These are phyloP conservation scores for Yamadazyma dendronema DNA, from an alignment of 1,139 yeast species.

Conservation along the genomic window DNA sequence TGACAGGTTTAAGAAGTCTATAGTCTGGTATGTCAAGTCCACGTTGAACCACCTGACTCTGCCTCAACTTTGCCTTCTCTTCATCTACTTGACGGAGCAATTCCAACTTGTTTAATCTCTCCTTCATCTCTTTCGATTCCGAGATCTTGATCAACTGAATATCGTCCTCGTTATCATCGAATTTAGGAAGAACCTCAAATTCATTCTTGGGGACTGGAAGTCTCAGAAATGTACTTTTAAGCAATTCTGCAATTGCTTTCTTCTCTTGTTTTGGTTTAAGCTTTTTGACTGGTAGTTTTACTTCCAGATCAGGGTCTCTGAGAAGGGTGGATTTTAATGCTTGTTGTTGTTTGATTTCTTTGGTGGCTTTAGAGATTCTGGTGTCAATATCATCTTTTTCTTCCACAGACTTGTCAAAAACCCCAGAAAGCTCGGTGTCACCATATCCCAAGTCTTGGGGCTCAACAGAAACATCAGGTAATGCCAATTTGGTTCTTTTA, in stretches of 20 bases:
- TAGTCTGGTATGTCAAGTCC: slow-evolving; percentile 52
- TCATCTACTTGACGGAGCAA: slow-evolving; percentile 27
- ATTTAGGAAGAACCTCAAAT: slow-evolving; percentile 26
- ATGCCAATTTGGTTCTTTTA: slow-evolving; percentile 53
- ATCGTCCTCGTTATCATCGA: slow-evolving; percentile 23
- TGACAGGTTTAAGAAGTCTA: slow-evolving; percentile 8
- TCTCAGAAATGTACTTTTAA: slow-evolving; percentile 18
- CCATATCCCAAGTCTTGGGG: slow-evolving; percentile 7
- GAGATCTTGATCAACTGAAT: slow-evolving; percentile 14
- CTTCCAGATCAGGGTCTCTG: slow-evolving; percentile 4
- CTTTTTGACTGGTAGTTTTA: not conserved
- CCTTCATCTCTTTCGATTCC: slow-evolving; percentile 20
- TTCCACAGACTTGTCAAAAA: slow-evolving; percentile 6
- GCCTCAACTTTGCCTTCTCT: slow-evolving; percentile 29
- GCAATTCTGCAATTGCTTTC: slow-evolving; percentile 15
- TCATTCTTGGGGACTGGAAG: slow-evolving; percentile 32
- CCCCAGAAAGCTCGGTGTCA: slow-evolving; percentile 14
- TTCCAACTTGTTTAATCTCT: slow-evolving; percentile 23
- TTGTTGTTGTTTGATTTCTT: slow-evolving; percentile 20
- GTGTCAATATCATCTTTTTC: slow-evolving; percentile 26
- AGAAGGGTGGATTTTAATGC: slow-evolving; percentile 18
- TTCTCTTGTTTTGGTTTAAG: slow-evolving; percentile 15
- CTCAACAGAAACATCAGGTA: slow-evolving; percentile 32
- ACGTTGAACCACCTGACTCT: slow-evolving; percentile 51
- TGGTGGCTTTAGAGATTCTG: slow-evolving; percentile 27